Percentiles rank a stretch among this genome's conserved stretches.
These are phyloP conservation scores for Chlorella sp. DNA, from an alignment of 139 green algal genomes.

Conservation along the genomic window DNA sequence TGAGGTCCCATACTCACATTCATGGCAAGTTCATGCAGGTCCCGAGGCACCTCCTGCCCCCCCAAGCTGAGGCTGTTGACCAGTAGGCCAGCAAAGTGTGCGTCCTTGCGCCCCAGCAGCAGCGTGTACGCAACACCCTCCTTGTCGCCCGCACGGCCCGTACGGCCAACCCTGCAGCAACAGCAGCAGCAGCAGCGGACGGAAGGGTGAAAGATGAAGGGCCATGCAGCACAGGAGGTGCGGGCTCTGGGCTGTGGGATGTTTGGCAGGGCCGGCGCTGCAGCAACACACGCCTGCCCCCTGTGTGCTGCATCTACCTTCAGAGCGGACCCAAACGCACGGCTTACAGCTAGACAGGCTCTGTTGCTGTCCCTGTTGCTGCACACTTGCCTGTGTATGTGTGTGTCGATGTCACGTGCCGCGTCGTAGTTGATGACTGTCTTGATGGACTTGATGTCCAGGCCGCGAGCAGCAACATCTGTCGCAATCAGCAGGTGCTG, in stretches of 20 bases:
- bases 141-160: slow-evolving; percentile 89
- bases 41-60: slow-evolving; percentile 67
- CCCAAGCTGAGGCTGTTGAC: slow-evolving; percentile 55
- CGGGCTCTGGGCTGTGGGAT: too few species aligned
- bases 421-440: slow-evolving; percentile 85
- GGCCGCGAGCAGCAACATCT: slow-evolving; percentile 90
- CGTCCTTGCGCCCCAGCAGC: slow-evolving; percentile 61
- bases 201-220: too few species aligned
- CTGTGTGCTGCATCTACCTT: too few species aligned
- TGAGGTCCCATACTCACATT: slow-evolving; percentile 42
- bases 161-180: slow-evolving; percentile 70
- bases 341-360: too few species aligned
- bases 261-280: too few species aligned
- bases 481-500: slow-evolving; percentile 93
- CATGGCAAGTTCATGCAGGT: slow-evolving; percentile 61
- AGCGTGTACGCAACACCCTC: slow-evolving; percentile 84
- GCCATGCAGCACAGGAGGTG: too few species aligned
- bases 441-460: slow-evolving; percentile 92
- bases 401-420: slow-evolving; percentile 75
- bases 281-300: too few species aligned
- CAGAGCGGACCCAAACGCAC: too few species aligned
- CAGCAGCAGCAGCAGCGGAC: too few species aligned
- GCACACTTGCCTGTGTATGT: slow-evolving; percentile 67
- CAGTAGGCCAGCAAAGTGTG: slow-evolving; percentile 66
- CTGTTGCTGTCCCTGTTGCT: background rate